phyloP scores from a whole-genome alignment of 2,329 filamentous ascomycete genomes.

The Fusarium floridanum region DNA sequence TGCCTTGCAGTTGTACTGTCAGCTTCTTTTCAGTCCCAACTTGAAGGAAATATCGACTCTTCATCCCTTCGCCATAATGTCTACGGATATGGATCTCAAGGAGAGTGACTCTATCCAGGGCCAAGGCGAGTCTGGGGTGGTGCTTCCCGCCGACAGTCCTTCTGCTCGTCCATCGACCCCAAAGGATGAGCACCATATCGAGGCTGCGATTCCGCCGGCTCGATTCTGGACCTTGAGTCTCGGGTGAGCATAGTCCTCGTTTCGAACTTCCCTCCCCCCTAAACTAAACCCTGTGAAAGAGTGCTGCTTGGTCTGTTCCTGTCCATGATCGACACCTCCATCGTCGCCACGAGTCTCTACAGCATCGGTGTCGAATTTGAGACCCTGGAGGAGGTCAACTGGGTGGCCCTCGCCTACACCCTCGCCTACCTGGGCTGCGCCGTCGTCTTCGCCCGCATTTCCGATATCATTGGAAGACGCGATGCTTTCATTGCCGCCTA shows the following conservation, averaged over 20 bases:
- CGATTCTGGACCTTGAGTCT: slow-evolving; percentile 52
- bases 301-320: slow-evolving; percentile 67
- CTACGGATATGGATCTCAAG: slow-evolving; percentile 12
- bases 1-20: neutral
- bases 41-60: neutral
- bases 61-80: neutral
- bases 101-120: neutral
- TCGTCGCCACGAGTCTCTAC: slow-evolving; percentile 70
- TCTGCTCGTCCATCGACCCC: neutral
- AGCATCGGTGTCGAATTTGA: slow-evolving; percentile 67
- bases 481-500: slow-evolving; percentile 64
- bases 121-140: neutral
- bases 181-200: slow-evolving; percentile 7
- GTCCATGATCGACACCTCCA: slow-evolving; percentile 70
- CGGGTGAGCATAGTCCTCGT: slow-evolving; percentile 44
- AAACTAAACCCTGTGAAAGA: slow-evolving; percentile 48
- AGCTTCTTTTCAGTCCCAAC: neutral
- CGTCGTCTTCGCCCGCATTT: slow-evolving; percentile 66
- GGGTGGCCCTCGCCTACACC: slow-evolving; percentile 69
- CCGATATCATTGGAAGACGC: slow-evolving; percentile 67
- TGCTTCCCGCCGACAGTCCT: neutral
- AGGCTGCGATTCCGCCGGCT: slow-evolving; percentile 43
- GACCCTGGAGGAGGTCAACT: slow-evolving; percentile 60
- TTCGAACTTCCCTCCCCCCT: neutral
- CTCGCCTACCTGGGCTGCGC: slow-evolving; percentile 69